A percentile compares a stretch with the other conserved stretches of the same genome.
These are phyloP conservation scores for Eimeria falciformis DNA, from an alignment of 169 alveolate species.

Conservation along the genomic window DNA sequence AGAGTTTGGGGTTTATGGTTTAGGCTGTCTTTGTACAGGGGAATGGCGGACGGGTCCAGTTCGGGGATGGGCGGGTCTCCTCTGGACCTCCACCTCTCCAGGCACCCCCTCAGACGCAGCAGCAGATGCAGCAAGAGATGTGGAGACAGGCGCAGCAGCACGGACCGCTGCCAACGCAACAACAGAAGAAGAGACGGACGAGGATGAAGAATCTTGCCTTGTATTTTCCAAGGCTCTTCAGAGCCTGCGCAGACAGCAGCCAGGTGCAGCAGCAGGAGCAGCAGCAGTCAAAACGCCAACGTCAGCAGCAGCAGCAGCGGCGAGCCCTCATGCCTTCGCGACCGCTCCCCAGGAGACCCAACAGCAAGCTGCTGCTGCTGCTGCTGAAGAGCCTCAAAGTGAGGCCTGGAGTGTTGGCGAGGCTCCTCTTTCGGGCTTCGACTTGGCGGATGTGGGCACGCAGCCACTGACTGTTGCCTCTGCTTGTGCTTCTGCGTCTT, in stretches of 20 bases:
- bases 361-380: neutral
- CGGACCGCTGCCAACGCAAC: neutral
- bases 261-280: constrained; percentile 38
- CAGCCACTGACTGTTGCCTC: neutral
- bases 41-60: constrained; percentile 28
- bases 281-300: neutral
- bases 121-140: constrained; percentile 8
- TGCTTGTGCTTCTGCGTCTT: constrained; percentile 17
- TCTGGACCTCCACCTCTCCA: constrained; percentile 6
- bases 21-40: neutral
- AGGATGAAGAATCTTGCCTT: neutral
- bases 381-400: neutral
- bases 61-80: constrained; percentile 20
- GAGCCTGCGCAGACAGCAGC: neutral
- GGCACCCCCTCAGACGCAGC: neutral
- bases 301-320: constrained; percentile 7
- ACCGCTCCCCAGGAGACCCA: neutral
- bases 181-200: neutral
- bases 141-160: constrained; percentile 13
- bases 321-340: no score
- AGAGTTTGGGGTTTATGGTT: constrained; percentile 10
- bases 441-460: neutral
- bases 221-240: neutral
- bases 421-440: no score
- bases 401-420: no score